phyloP scores from a whole-genome alignment of 1,284 basidiomycete genomes.

The Rhizoctonia solani region DNA sequence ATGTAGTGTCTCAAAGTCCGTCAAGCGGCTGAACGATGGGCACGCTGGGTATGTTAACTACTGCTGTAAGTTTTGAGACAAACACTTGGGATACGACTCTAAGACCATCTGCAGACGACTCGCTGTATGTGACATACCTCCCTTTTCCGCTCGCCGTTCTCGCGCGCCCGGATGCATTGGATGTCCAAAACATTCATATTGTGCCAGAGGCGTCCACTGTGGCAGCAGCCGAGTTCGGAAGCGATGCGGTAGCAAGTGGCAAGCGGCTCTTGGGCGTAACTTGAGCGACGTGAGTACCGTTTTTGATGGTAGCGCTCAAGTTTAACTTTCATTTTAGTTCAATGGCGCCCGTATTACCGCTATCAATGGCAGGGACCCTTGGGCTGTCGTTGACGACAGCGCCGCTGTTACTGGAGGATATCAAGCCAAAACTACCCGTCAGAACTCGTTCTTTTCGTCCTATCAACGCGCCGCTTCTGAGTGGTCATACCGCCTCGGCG shows the following conservation, averaged over 20 bases:
- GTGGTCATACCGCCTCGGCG: constrained; percentile 64
- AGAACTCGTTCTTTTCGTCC: constrained; percentile 53
- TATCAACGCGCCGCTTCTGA: constrained; percentile 48
- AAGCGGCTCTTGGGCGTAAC: constrained; percentile 58
- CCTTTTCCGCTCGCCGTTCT: constrained; percentile 59
- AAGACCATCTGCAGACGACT: constrained; percentile 15
- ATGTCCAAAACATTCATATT: constrained; percentile 54
- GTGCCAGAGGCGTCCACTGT: constrained; percentile 62
- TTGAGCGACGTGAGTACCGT: constrained; percentile 47
- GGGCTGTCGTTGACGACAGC: constrained; percentile 57
- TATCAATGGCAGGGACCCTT: constrained; percentile 60
- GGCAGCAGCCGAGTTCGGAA: constrained; percentile 57
- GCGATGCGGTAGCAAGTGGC: constrained; percentile 44
- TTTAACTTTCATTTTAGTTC: constrained; percentile 44
- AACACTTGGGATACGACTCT: not conserved
- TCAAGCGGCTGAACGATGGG: constrained; percentile 62
- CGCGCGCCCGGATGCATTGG: constrained; percentile 50
- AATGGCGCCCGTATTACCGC: constrained; percentile 58
- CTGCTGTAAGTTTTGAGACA: constrained; percentile 31
- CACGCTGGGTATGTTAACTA: constrained; percentile 59
- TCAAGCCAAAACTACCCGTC: constrained; percentile 56
- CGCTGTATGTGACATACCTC: constrained; percentile 49
- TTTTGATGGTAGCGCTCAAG: not conserved
- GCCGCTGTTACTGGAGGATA: constrained; percentile 52
- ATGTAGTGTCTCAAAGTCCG: constrained; percentile 48